Percentiles rank a stretch among this genome's conserved stretches.
Conservation (phyloP, 352 stramenopile genomes). For the Pythium brassicae region DNA sequence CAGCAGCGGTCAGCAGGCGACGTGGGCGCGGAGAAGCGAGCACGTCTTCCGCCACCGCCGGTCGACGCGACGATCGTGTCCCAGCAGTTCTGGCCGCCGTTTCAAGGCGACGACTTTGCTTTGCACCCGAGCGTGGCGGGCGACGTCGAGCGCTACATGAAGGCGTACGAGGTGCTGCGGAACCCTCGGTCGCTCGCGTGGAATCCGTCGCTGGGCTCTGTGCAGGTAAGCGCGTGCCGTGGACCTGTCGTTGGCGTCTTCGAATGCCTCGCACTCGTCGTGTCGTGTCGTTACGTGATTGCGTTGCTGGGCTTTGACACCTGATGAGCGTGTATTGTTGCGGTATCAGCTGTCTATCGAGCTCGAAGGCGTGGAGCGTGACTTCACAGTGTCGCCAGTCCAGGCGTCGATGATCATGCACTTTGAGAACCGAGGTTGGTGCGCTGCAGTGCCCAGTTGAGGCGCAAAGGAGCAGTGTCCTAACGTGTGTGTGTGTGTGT, state of each 20-base stretch:
- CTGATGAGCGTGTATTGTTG: not conserved
- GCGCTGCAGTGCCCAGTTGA: not conserved
- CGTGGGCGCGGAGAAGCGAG: not conserved
- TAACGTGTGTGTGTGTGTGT: not conserved
- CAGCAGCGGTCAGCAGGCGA: not conserved
- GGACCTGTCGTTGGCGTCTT: not conserved
- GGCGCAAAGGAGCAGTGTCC: not conserved
- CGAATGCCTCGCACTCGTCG: no score
- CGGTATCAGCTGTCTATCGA: constrained; percentile 74
- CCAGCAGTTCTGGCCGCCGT: constrained; percentile 96
- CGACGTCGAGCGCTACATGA: constrained; percentile 85
- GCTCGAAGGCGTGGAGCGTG: constrained; percentile 69
- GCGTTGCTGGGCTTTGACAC: no score
- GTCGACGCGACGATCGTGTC: constrained; percentile 95
- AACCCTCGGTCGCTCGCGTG: constrained; percentile 93
- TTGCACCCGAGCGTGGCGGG: constrained; percentile 83
- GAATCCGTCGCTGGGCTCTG: constrained; percentile 91
- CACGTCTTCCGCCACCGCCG: not conserved
- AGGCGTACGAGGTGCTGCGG: constrained; percentile 91
- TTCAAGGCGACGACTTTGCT: constrained; percentile 90
- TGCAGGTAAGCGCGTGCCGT: constrained; percentile 44
- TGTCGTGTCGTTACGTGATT: no score
- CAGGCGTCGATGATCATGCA: constrained; percentile 94
- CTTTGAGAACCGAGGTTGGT: constrained; percentile 90
- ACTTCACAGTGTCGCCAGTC: constrained; percentile 90